Base-by-base conservation (phyloP, 495 filamentous ascomycete species). In the Aspergillus nidulans region DNA sequence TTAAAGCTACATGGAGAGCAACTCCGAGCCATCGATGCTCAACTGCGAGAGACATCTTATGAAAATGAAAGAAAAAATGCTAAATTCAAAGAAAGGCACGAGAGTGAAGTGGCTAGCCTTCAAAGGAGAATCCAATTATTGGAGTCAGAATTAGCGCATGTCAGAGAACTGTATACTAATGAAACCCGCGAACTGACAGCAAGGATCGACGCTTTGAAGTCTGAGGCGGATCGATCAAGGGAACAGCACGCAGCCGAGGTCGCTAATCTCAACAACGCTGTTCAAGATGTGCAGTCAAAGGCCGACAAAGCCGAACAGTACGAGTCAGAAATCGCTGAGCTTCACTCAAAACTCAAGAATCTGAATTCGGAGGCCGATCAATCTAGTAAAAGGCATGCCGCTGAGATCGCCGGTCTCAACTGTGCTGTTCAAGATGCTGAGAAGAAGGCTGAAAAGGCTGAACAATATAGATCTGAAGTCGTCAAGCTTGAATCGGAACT, bases 41-140 rank as follows among this genome's bases (percentile, higher is more conserved):
- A 79, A 52, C 63, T 82, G 46, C 74, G 74, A 53, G 66, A 73
- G 51, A 68, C 78, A 56, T 77, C 76, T 54, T 66, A 75, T 66
- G 74, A 80, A 20, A 75, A 78, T 51, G 79, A 84, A 54, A 67
- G 63, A 46, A 72, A 73, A 34, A 70, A 57, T 36, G 66, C 68
- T 19, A 76, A 76, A 60, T 50, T 78, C 16, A 74, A 74, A 58
- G 66, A 73, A 40, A 73, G 76, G 38, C 76, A 83, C 39, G 85
- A 88, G 25, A 81, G 79, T 0, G 85, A 89, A 59, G 76, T 81
- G 57, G 78, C 82, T 9, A 83, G 85, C 46, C 63, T 89, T 40
- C 80, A 81, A 52, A 79, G 80, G 21, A 84, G 76, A 16, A 77
- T 85, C 38, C 76, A 73, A 52, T 67, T 76, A 20, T 63, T 88